A percentile compares a stretch with the other conserved stretches of the same genome.
Conservation (phyloP, 495 filamentous ascomycete species). For the Aspergillus saccharolyticus region DNA sequence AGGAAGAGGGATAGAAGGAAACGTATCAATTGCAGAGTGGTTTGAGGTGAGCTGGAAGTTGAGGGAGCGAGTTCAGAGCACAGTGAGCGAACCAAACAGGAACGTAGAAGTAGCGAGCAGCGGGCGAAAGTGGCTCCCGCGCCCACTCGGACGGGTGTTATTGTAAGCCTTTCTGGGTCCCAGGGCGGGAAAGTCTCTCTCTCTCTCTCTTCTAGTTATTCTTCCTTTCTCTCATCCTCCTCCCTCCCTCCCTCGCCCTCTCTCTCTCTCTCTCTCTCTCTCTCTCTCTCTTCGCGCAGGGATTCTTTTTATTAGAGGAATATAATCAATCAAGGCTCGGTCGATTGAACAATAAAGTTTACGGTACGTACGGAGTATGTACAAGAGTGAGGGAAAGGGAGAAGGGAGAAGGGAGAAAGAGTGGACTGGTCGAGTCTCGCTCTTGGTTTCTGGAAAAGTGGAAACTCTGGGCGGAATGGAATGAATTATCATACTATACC, state of each 20-base stretch:
- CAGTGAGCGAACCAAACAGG: conserved; percentile 4
- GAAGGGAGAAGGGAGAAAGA: too few species aligned
- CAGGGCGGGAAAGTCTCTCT: conserved; percentile 10
- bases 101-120: background rate
- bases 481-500: too few species aligned
- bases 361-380: background rate
- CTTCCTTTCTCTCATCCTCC: too few species aligned
- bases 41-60: background rate
- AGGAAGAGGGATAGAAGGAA: too few species aligned
- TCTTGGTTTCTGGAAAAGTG: background rate
- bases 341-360: background rate
- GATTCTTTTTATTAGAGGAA: too few species aligned
- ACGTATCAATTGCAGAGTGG: background rate
- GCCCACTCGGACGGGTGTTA: conserved; percentile 8
- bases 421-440: background rate
- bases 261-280: too few species aligned
- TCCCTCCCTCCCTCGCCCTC: too few species aligned
- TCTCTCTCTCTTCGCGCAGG: too few species aligned
- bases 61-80: too few species aligned
- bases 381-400: too few species aligned
- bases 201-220: too few species aligned
- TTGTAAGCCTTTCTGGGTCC: conserved; percentile 10
- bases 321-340: background rate
- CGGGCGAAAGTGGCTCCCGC: conserved; percentile 15
- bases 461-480: background rate